Base-by-base conservation (phyloP, 2,329 filamentous ascomycete species). In the Achaetomium macrosporum region DNA sequence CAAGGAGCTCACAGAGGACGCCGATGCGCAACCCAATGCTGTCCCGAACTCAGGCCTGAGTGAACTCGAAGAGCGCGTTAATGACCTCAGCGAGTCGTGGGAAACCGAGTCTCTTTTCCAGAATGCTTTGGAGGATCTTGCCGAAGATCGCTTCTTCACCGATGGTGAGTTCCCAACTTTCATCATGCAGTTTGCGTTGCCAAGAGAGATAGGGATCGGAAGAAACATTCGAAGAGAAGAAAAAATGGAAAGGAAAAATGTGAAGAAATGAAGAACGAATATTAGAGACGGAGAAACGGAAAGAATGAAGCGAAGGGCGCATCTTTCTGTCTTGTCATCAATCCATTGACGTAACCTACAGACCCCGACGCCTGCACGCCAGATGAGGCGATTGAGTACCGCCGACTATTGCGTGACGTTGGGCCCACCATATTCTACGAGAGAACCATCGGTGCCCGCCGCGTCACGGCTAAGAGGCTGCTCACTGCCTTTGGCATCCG, bases 401-500 rank as follows among this genome's bases (percentile, higher is more conserved):
- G 87, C 59, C 79, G 84, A 62, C 78, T 87, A 58, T 76, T 96
- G 54, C 87, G 87, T 65, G 76, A 82, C 48, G 75, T 90, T 57
- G 91, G 91, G n/a, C 87, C 88, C 19, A 79, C 82, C 56, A 78
- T 85, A 56, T 95, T 96, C 68, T 83, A 88, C 64, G 75, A 82
- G 61, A 78, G 84, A 61, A 90, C 86, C 31, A 76, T 95, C 47
- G 81, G 83, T 57, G 77, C 77, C 49, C 83, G 84, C 31, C 76
- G 76, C 47, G 84, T 93, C 66, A 84, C 85, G 17, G 87, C 87
- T 50, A 90, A 87, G 71, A 92, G 89, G 70, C 76, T 96, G 30
- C 83, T 92, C 65, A 90, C 88, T 9, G 91, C 90, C 13, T 96
- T 96, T 73, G 85, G 84, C 55, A 82, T 96, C 61, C 76, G 80